phyloP scores from a whole-genome alignment of 257 asterid species.

The Solanum corneliomulleri region DNA sequence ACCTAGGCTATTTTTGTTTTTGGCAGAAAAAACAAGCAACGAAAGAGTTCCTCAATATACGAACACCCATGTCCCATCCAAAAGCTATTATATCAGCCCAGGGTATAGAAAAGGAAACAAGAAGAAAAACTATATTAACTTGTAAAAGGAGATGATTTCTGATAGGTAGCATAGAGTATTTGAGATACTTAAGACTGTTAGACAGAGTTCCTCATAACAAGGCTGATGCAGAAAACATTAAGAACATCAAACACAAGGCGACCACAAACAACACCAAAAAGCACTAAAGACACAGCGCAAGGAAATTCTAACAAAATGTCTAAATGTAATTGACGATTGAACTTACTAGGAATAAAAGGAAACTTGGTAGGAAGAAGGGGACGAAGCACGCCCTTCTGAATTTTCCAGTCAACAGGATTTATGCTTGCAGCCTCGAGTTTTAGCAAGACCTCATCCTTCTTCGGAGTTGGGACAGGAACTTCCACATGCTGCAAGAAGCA shows the following conservation, averaged over 20 bases:
- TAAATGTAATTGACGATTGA: neutral
- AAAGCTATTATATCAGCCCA: neutral
- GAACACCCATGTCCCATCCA: neutral
- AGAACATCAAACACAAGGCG: neutral
- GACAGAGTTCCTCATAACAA: neutral
- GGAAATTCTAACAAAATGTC: neutral
- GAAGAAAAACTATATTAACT: neutral
- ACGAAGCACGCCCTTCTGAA: conserved; percentile 49
- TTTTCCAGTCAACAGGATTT: conserved; percentile 61
- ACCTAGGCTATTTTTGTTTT: neutral
- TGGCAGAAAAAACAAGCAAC: neutral
- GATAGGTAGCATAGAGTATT: neutral
- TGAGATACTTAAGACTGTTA: neutral
- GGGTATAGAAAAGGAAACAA: neutral
- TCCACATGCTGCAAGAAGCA: conserved; percentile 49
- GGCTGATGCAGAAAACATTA: neutral
- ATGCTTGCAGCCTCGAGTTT: conserved; percentile 62
- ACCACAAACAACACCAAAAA: neutral
- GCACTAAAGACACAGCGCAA: neutral
- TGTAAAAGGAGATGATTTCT: neutral
- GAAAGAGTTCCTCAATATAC: neutral
- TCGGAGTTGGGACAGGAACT: conserved; percentile 46
- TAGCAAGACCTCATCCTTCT: conserved; percentile 50
- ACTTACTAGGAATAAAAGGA: conserved; percentile 51
- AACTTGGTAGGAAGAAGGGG: conserved; percentile 38